Conservation (phyloP, 2,329 filamentous ascomycete species). For the Incumbomyces lentus region DNA sequence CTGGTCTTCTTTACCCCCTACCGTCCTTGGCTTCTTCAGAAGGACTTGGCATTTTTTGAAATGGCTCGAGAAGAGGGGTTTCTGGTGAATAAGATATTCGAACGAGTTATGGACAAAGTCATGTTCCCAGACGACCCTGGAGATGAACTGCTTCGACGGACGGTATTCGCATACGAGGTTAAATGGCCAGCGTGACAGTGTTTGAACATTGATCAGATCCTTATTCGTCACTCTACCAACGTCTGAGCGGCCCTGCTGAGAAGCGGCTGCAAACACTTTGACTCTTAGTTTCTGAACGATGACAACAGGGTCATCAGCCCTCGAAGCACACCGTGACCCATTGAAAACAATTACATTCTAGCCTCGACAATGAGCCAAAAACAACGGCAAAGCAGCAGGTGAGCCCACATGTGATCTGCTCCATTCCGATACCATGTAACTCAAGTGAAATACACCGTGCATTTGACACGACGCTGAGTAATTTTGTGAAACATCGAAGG, state of each 20-base stretch:
- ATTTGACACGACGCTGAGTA: no score
- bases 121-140: constrained; percentile 86
- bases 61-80: constrained; percentile 61
- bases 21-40: constrained; percentile 75
- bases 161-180: constrained; percentile 68
- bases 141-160: constrained; percentile 69
- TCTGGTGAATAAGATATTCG: constrained; percentile 65
- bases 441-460: no score
- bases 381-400: no score
- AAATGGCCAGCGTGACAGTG: constrained; percentile 41
- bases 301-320: not conserved
- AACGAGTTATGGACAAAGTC: constrained; percentile 71
- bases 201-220: no score
- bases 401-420: no score
- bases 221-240: not conserved
- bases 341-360: no score
- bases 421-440: no score
- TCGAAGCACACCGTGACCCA: no score
- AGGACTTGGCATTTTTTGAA: constrained; percentile 81
- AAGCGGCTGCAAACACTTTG: not conserved
- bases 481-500: no score
- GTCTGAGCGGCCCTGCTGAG: not conserved
- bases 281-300: not conserved
- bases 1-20: constrained; percentile 93
- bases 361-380: no score